Percentiles rank a stretch among this genome's conserved stretches.
These are phyloP conservation scores for Phaffomyces thermotolerans DNA, from an alignment of 805 yeast species.

Conservation along the genomic window DNA sequence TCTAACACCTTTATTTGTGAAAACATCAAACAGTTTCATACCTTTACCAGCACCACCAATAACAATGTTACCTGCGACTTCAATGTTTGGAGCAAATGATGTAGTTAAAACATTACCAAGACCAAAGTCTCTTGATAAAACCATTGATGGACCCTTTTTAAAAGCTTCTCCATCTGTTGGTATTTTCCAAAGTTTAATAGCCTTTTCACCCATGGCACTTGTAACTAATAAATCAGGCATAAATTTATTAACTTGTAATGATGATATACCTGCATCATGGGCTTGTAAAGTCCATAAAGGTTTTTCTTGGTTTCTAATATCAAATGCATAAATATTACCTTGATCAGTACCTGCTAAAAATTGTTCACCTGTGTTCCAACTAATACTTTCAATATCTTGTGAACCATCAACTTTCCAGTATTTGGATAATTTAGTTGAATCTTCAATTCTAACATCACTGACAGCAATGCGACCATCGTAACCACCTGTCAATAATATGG, in stretches of 20 bases:
- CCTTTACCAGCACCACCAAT: conserved; percentile 84
- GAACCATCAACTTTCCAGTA: conserved; percentile 59
- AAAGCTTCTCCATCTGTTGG: conserved; percentile 25
- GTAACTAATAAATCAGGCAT: conserved; percentile 74
- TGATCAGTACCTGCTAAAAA: conserved; percentile 88
- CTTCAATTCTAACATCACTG: conserved; percentile 76
- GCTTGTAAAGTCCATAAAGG: conserved; percentile 96
- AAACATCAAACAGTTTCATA: conserved; percentile 88
- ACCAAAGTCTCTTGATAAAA: conserved; percentile 84
- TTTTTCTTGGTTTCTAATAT: conserved; percentile 56
- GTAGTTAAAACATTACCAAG: conserved; percentile 86
- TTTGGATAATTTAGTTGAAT: conserved; percentile 51
- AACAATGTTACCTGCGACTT: conserved; percentile 74
- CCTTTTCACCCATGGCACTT: conserved; percentile 86
- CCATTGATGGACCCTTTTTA: conserved; percentile 68
- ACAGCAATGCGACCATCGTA: conserved; percentile 80
- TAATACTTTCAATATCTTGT: conserved; percentile 79
- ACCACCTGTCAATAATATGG: conserved; percentile 81
- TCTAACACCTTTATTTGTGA: conserved; percentile 75
- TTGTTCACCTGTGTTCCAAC: conserved; percentile 54
- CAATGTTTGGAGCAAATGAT: conserved; percentile 80
- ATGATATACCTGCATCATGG: conserved; percentile 89
- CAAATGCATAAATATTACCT: conserved; percentile 86
- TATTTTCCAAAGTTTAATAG: conserved; percentile 82
- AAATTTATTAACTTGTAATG: conserved; percentile 61